Evolutionary conservation across 192 early-diverging fungal genomes (phyloP).

Genomic region (Gamsiella multidivaricata): DNA sequence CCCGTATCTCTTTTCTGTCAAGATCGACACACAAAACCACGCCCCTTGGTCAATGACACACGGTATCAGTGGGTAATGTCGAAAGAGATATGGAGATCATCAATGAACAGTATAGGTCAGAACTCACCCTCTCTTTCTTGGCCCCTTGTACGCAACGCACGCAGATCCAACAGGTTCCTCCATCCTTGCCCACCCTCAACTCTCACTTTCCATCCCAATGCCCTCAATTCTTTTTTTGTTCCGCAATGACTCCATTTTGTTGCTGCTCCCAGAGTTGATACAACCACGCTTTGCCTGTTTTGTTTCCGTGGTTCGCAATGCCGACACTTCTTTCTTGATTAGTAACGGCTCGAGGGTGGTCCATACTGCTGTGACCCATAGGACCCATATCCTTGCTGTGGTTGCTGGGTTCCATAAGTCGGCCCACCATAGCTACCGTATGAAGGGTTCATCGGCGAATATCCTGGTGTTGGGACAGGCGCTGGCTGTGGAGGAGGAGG

Average conservation of each 20-base stretch:
- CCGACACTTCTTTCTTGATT: background rate
- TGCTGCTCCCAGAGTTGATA: background rate
- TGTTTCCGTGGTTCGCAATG: too few relatives aligned
- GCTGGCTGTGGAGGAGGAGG: constrained; percentile 26
- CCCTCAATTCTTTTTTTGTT: background rate
- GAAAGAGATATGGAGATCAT: background rate
- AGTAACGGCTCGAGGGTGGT: constrained; percentile 44
- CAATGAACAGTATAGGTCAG: background rate
- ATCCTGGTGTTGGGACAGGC: constrained; percentile 23
- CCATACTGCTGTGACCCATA: constrained; percentile 54
- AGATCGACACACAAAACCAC: background rate
- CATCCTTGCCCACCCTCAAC: too few relatives aligned
- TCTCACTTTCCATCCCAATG: too few relatives aligned
- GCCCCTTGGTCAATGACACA: background rate
- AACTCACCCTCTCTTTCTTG: background rate
- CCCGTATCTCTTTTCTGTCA: background rate
- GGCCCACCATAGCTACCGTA: constrained; percentile 47
- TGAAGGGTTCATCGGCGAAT: constrained; percentile 49
- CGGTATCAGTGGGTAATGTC: constrained; percentile 1
- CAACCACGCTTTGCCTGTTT: too few relatives aligned
- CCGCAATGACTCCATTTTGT: background rate
- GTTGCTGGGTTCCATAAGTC: constrained; percentile 41
- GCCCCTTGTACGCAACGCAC: background rate
- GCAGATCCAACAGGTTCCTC: constrained; percentile 4
- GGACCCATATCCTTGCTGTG: constrained; percentile 55